Evolutionary conservation across 257 asterid species (phyloP).

Genomic region (Linaria vulgaris): DNA sequence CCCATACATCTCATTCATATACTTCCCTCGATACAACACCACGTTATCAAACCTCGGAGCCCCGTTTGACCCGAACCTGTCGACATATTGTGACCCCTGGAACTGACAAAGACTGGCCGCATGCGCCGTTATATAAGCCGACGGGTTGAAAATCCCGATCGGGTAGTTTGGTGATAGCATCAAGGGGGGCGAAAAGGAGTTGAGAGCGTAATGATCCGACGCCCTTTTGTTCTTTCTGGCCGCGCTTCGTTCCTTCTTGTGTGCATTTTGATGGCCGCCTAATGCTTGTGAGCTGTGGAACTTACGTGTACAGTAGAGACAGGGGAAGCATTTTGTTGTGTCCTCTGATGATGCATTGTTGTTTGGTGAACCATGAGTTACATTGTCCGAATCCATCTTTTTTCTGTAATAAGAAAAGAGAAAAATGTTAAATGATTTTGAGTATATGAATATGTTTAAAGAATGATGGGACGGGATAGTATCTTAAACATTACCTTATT

Average conservation of each 20-base stretch:
- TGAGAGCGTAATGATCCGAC: slow-evolving; percentile 21
- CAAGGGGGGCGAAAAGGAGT: slow-evolving; percentile 42
- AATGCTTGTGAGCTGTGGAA: slow-evolving; percentile 90
- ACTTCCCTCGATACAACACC: slow-evolving; percentile 39
- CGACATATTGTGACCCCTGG: slow-evolving; percentile 29
- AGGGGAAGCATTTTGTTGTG: slow-evolving; percentile 61
- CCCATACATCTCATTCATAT: slow-evolving; percentile 30
- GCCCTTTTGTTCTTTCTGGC: slow-evolving; percentile 61
- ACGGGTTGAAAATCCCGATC: slow-evolving; percentile 52
- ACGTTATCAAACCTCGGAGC: slow-evolving; percentile 46
- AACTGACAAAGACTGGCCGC: slow-evolving; percentile 49
- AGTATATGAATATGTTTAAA: background rate
- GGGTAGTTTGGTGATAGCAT: slow-evolving; percentile 53
- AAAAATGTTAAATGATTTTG: background rate
- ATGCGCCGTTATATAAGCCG: slow-evolving; percentile 45
- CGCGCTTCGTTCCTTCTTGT: slow-evolving; percentile 83
- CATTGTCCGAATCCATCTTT: slow-evolving; percentile 57
- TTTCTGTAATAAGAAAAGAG: background rate
- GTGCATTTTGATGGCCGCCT: slow-evolving; percentile 97
- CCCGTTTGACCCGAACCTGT: slow-evolving; percentile 34
- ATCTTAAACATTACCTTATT: slow-evolving; percentile 11
- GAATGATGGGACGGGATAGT: background rate
- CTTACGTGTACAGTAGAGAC: slow-evolving; percentile 74
- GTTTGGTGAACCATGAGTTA: slow-evolving; percentile 25
- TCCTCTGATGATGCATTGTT: slow-evolving; percentile 29